phyloP scores from a whole-genome alignment of 176 grass and related monocot genomes.

The Phoenix dactylifera region DNA sequence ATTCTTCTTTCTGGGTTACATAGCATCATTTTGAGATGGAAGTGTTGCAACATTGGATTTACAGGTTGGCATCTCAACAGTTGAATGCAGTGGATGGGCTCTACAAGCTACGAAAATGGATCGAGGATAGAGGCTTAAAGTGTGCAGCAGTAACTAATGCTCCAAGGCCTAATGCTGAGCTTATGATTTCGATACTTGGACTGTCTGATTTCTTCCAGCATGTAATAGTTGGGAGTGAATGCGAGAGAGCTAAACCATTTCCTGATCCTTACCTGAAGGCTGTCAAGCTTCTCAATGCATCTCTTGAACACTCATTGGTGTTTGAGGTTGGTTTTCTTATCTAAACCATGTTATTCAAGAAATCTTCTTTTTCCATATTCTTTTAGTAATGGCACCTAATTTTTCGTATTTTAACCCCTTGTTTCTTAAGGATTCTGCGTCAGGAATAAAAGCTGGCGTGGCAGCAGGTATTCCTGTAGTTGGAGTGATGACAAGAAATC shows the following conservation, averaged over 20 bases:
- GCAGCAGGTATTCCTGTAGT: slow-evolving; percentile 67
- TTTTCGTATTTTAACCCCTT: too few species aligned
- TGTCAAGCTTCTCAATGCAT: slow-evolving; percentile 51
- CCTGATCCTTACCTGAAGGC: slow-evolving; percentile 80
- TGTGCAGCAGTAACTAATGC: slow-evolving; percentile 73
- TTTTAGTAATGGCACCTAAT: not conserved
- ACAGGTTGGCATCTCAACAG: slow-evolving; percentile 48
- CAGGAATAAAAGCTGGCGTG: slow-evolving; percentile 70
- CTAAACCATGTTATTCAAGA: not conserved
- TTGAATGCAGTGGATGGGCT: slow-evolving; percentile 68
- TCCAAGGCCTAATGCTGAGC: slow-evolving; percentile 72
- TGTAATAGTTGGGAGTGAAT: slow-evolving; percentile 62
- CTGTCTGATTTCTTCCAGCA: slow-evolving; percentile 78
- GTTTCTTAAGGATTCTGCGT: slow-evolving; percentile 57
- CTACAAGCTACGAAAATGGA: slow-evolving; percentile 50
- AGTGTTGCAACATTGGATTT: not conserved
- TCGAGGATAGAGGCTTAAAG: slow-evolving; percentile 59
- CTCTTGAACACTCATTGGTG: slow-evolving; percentile 54
- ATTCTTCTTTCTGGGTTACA: too few species aligned
- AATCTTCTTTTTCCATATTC: not conserved
- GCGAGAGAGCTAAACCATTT: slow-evolving; percentile 72
- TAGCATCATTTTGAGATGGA: too few species aligned
- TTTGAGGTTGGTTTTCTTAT: slow-evolving; percentile 47
- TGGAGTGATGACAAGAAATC: slow-evolving; percentile 65
- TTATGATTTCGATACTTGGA: slow-evolving; percentile 83